Base-by-base conservation (phyloP, 2,329 filamentous ascomycete genomes). In the Sphaerostilbella broomeana region DNA sequence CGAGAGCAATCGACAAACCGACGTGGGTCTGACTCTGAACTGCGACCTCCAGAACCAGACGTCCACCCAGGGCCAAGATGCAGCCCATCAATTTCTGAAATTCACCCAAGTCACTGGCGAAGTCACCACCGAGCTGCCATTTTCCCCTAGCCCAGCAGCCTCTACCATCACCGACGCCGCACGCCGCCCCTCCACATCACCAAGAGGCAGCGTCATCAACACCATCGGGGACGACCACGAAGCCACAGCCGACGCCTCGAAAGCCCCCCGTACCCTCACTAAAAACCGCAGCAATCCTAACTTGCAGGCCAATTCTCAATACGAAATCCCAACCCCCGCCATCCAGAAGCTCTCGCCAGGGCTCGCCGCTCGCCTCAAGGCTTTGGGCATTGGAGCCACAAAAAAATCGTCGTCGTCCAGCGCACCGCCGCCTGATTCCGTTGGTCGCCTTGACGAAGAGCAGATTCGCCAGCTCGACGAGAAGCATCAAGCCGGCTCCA, bases 391-490 rank as follows among this genome's bases (percentile, higher is more conserved):
- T 47, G 75, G 74, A 41, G 59, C 61, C 18, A 47, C 60, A 26
- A 21, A 18, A 36, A 64, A 63, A 47, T 63, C 64, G 43, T 51
- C 62, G 46, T 55, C 55, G 32, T 41, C 47, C 37, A 34, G 48
- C 18, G 51, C 47, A 12, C 49, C 59, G 17, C 53, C 56, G 35
- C 49, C 48, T 58, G 70, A 75, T 35, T 62, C 65, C 53, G 70
- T 86, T 52, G 82, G 82, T 49, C 78, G 82, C 44, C 77, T 87
- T 39, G 72, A 82, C 51, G 79, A 86, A 60, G 70, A 79, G 48
- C 81, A 86, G 52, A 70, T 87, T 42, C 74, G 77, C 50, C 71
- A 79, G 53, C 73, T 87, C 52, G 82, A 88, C 64, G 68, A 76
- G 49, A 75, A 77, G 44, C 79, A 84, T 56, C 72, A 73, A 49